A percentile compares a stretch with the other conserved stretches of the same genome.
phyloP scores from a whole-genome alignment of 2,329 filamentous ascomycete species.

The Microsporum ferrugineum region DNA sequence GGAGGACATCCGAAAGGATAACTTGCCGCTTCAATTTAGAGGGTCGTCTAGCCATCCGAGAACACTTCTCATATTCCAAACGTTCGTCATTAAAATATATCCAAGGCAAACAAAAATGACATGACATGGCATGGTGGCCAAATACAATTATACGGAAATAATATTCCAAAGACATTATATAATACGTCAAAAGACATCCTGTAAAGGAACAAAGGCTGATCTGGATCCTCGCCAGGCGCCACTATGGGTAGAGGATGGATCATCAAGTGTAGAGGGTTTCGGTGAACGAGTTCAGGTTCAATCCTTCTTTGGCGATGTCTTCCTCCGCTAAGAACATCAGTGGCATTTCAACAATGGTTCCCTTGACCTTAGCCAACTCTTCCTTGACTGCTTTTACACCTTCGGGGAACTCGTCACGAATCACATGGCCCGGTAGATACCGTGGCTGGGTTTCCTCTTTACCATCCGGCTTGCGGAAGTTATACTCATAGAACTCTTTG shows the following conservation, averaged over 20 bases:
- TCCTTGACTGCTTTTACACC: slow-evolving; percentile 65
- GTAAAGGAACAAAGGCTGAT: neutral
- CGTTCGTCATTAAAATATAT: neutral
- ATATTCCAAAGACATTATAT: neutral
- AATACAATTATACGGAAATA: neutral
- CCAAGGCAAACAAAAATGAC: neutral
- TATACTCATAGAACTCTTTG: slow-evolving; percentile 51
- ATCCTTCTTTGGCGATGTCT: slow-evolving; percentile 73
- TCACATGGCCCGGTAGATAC: slow-evolving; percentile 78
- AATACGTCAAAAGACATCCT: neutral
- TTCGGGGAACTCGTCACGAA: slow-evolving; percentile 62
- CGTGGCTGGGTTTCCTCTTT: slow-evolving; percentile 36
- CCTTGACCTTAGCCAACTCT: slow-evolving; percentile 53
- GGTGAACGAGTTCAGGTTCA: slow-evolving; percentile 60
- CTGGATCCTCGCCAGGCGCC: neutral
- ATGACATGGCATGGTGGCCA: neutral
- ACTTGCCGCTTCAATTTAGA: neutral
- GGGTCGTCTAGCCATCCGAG: neutral
- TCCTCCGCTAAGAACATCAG: slow-evolving; percentile 73
- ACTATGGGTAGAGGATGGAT: neutral
- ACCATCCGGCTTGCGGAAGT: slow-evolving; percentile 41
- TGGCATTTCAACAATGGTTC: slow-evolving; percentile 79
- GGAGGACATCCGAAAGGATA: neutral
- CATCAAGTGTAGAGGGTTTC: slow-evolving; percentile 57
- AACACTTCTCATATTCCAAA: neutral